Evolutionary conservation across 768 basidiomycete genomes (phyloP).

Genomic region (Lactarius akahatsu): DNA sequence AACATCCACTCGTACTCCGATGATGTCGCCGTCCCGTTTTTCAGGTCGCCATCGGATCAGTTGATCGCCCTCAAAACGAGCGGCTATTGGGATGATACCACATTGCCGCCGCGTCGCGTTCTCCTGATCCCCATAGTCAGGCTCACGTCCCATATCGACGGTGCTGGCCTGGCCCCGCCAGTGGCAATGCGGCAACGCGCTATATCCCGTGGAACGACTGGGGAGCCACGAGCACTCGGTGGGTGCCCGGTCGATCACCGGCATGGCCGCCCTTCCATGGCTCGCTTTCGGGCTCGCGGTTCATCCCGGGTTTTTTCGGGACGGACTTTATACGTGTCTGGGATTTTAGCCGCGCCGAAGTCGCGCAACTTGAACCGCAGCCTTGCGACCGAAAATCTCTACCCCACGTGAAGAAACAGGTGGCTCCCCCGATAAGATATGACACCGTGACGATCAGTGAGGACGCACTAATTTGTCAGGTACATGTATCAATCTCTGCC

Average conservation of each 20-base stretch:
- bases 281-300: neutral
- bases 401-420: neutral
- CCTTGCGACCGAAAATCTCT: neutral
- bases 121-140: constrained; percentile 12
- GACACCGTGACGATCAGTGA: constrained; percentile 10
- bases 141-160: neutral
- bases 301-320: neutral
- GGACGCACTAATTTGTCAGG: constrained; percentile 17
- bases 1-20: constrained; percentile 9
- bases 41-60: constrained; percentile 8
- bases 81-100: neutral
- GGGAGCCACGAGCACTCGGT: constrained; percentile 2
- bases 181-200: neutral
- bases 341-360: constrained; percentile 13
- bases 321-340: neutral
- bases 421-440: neutral
- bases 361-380: neutral
- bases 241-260: neutral
- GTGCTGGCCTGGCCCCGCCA: neutral
- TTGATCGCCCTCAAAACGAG: constrained; percentile 5
- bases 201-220: constrained; percentile 17
- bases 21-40: constrained; percentile 15
- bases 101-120: neutral
- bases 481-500: neutral
- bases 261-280: neutral